phyloP scores from a whole-genome alignment of 768 basidiomycete genomes.

The Glaciozyma martinii region DNA sequence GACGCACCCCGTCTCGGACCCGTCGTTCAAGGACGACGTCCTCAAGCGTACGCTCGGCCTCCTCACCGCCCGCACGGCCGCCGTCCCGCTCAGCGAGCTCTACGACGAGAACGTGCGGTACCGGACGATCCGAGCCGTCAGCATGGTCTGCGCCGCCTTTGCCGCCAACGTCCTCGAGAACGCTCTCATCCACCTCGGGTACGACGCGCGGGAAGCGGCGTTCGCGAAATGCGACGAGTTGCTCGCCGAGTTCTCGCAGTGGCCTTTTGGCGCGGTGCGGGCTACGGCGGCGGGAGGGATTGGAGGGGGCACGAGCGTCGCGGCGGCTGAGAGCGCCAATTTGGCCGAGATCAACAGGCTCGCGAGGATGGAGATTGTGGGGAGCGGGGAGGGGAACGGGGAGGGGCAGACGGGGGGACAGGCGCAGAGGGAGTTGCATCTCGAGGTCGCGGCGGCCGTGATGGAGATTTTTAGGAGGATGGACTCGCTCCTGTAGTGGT shows the following conservation, averaged over 20 bases:
- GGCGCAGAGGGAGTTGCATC: constrained; percentile 55
- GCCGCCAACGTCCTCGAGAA: constrained; percentile 94
- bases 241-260: constrained; percentile 75
- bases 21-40: constrained; percentile 77
- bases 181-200: constrained; percentile 74
- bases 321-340: constrained; percentile 40
- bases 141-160: constrained; percentile 81
- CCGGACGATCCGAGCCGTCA: constrained; percentile 67
- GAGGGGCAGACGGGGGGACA: constrained; percentile 38
- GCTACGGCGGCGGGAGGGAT: constrained; percentile 2
- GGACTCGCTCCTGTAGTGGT: constrained; percentile 13
- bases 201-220: constrained; percentile 87
- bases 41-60: constrained; percentile 65
- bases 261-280: constrained; percentile 60
- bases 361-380: constrained; percentile 40
- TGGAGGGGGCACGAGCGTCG: constrained; percentile 32
- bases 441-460: constrained; percentile 86
- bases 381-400: constrained; percentile 10
- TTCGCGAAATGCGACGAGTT: constrained; percentile 92
- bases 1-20: constrained; percentile 92
- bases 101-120: constrained; percentile 56
- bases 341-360: constrained; percentile 43
- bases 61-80: constrained; percentile 70
- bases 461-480: constrained; percentile 65
- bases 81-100: constrained; percentile 57